phyloP scores from a whole-genome alignment of 208 protist genomes.

The Leptomonas pyrrhocoris region DNA sequence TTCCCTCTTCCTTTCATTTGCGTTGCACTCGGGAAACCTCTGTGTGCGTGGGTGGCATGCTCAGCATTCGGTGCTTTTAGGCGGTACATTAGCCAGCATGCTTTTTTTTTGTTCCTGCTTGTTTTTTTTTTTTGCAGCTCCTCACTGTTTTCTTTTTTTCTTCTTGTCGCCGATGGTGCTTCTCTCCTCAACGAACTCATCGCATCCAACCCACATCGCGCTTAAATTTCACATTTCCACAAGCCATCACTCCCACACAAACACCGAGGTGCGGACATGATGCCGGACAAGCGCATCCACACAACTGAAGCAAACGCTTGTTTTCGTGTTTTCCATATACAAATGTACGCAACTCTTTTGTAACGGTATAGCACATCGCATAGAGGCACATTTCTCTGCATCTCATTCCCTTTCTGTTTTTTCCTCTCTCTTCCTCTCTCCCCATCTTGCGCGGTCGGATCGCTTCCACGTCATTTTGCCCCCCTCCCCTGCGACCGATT shows the following conservation, averaged over 20 bases:
- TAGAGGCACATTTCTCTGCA: neutral
- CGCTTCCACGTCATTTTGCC: too few relatives aligned
- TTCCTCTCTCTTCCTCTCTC: slow-evolving; percentile 10
- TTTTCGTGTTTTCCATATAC: too few relatives aligned
- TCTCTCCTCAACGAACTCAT: neutral
- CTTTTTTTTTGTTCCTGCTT: neutral
- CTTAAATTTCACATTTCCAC: too few relatives aligned
- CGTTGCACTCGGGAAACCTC: too few relatives aligned
- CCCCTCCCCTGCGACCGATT: too few relatives aligned
- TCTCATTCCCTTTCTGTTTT: neutral
- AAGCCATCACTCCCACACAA: neutral
- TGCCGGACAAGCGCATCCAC: neutral
- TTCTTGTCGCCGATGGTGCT: too few relatives aligned
- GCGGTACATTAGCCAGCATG: too few relatives aligned
- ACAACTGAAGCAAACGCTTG: neutral
- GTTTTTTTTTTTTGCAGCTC: neutral
- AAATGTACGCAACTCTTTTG: too few relatives aligned
- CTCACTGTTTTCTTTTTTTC: slow-evolving; percentile 14
- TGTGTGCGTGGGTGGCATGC: too few relatives aligned
- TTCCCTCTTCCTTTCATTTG: neutral
- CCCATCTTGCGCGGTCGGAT: too few relatives aligned
- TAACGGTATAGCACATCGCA: too few relatives aligned
- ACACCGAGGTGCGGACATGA: neutral
- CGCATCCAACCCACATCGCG: neutral
- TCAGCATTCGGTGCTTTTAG: too few relatives aligned